Base-by-base conservation (phyloP, 768 basidiomycete species). In the Suillus sp. region DNA sequence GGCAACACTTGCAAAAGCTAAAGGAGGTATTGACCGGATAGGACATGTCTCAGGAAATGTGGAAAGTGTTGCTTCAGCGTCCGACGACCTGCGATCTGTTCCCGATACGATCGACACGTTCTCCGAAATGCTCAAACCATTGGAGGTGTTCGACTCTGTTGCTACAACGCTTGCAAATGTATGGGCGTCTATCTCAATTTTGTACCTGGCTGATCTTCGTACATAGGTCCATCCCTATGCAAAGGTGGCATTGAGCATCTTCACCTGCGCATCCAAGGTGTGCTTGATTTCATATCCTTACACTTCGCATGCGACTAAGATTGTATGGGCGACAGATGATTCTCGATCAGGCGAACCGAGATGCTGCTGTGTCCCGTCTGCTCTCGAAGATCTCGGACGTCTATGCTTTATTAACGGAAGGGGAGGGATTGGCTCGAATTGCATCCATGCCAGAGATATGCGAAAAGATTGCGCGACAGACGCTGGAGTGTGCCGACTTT, bases 401-500 rank as follows among this genome's bases (percentile, higher is more conserved):
- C 8, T 63, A 61, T 22, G 10, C 27, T 9, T 51, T 63, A 18
- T 27, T 63, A 4, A 59, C 25, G 20, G 59, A 63, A 34, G 38
- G 30, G 2, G 51, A 64, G 18, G 42, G n/a, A 2, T 22, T 43
- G 43, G 9, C 40, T 22, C 55, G 45, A 6, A 32, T 64, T 13
- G 1, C 14, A 4, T 37, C 47, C 5, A 48, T 48, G 55, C 35
- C 35, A 32, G 50, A 20, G 6, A n/a, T 50, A 38, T 50, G 42
- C 20, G 30, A n/a, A 11, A 30, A 53, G 25, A 51, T 64, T 25
- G 50, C 64, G 1, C 57, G 64, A 20, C 68, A 72, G 58, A 70
- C 67, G 0, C 64, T 64, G 13, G 74, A 75, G 48, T 73, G 71
- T 30, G 69, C 67, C 1, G 69, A 72, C 61, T 75, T 75, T 37